Conservation (phyloP, 306 rosid species). For the Acacia crassicarpa region DNA sequence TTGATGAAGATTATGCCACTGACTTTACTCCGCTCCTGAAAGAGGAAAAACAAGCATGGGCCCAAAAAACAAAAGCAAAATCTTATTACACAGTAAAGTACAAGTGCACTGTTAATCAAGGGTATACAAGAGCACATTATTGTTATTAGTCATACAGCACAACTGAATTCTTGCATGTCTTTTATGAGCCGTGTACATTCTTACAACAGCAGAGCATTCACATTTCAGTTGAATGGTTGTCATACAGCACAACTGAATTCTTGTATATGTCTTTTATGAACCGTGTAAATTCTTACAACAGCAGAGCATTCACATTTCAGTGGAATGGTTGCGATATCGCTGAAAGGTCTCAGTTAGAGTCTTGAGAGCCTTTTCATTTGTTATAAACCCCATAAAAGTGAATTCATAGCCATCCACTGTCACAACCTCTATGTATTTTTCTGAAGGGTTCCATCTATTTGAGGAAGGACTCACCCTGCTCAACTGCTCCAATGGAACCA, state of each 20-base stretch:
- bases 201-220: slow-evolving; percentile 7
- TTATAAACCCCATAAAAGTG: slow-evolving; percentile 76
- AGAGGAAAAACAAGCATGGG: no score
- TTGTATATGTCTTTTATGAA: no score
- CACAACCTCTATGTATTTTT: slow-evolving; percentile 48
- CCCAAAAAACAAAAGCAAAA: background rate
- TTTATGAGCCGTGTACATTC: background rate
- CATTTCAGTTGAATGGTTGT: no score
- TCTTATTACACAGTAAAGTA: background rate
- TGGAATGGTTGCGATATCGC: slow-evolving; percentile 29
- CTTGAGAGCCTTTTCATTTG: slow-evolving; percentile 67
- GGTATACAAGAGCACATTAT: background rate
- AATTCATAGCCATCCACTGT: slow-evolving; percentile 71
- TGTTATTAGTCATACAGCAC: background rate
- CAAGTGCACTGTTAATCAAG: slow-evolving; percentile 1
- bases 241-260: no score
- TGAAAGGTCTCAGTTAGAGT: slow-evolving; percentile 45
- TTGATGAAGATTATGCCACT: no score
- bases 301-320: no score
- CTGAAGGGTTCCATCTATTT: slow-evolving; percentile 55
- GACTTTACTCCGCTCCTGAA: no score
- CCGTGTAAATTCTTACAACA: no score
- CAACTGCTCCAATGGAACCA: slow-evolving; percentile 54
- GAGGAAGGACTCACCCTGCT: slow-evolving; percentile 49
- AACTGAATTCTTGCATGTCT: background rate